phyloP scores from a whole-genome alignment of 1,284 basidiomycete species.

The Tilletia setariae region DNA sequence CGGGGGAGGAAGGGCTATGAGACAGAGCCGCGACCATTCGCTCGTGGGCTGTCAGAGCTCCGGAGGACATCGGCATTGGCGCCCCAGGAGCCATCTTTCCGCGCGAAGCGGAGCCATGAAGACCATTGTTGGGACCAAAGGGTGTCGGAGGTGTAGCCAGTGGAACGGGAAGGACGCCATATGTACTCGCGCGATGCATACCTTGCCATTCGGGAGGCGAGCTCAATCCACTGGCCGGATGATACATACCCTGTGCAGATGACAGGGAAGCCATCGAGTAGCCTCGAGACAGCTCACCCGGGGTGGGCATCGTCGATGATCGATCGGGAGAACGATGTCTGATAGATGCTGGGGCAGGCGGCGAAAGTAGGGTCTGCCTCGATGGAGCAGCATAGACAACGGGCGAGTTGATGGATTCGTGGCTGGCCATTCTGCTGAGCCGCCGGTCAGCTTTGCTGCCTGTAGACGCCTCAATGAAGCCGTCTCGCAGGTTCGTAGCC shows the following conservation, averaged over 20 bases:
- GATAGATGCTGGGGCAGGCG: slow-evolving; percentile 6
- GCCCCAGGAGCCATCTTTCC: background rate
- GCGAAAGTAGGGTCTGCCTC: background rate
- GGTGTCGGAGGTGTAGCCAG: background rate
- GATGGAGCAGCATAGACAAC: background rate
- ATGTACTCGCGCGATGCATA: background rate
- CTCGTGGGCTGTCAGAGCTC: background rate
- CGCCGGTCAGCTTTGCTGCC: background rate
- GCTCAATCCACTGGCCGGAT: background rate
- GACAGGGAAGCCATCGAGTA: background rate
- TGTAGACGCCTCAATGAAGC: background rate
- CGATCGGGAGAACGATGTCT: slow-evolving; percentile 4
- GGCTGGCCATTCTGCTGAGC: background rate
- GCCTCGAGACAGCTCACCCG: background rate
- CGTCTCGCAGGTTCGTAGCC: background rate
- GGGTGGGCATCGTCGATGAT: slow-evolving; percentile 12
- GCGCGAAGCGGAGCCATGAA: background rate
- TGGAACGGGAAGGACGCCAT: background rate
- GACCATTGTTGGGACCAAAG: background rate
- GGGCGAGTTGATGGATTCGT: too few relatives aligned
- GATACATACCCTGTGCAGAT: background rate
- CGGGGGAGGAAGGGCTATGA: background rate
- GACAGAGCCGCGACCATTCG: slow-evolving; percentile 11
- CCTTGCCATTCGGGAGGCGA: too few relatives aligned
- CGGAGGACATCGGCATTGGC: background rate